These are phyloP conservation scores for Solanum chacoense DNA, from an alignment of 305 asterid species.

Conservation along the genomic window DNA sequence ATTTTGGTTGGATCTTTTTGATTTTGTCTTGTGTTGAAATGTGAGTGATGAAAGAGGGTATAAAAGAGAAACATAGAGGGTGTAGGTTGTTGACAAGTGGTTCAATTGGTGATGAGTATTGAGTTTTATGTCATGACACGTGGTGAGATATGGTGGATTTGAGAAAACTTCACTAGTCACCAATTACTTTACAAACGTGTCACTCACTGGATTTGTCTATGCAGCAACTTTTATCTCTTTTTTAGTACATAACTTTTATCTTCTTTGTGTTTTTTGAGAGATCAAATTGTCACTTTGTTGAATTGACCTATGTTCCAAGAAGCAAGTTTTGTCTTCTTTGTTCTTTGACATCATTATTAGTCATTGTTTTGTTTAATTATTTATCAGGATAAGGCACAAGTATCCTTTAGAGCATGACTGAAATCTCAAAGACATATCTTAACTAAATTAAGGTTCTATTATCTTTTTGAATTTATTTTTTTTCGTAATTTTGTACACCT, in stretches of 20 bases:
- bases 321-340: background rate
- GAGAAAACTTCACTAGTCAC: background rate
- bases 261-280: background rate
- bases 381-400: no score
- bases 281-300: background rate
- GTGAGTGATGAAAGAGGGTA: background rate
- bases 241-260: background rate
- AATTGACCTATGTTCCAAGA: background rate
- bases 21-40: background rate
- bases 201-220: background rate
- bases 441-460: accelerated
- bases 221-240: background rate
- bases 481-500: no score
- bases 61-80: background rate
- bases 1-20: background rate
- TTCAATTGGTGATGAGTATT: background rate
- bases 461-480: accelerated
- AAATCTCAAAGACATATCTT: accelerated
- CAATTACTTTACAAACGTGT: background rate
- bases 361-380: background rate
- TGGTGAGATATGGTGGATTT: background rate
- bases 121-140: background rate
- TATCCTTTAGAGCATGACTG: accelerated
- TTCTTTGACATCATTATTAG: background rate
- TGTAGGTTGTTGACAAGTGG: background rate